A percentile compares a stretch with the other conserved stretches of the same genome.
phyloP scores from a whole-genome alignment of 139 green algal species.

The Tetraselmis striata region DNA sequence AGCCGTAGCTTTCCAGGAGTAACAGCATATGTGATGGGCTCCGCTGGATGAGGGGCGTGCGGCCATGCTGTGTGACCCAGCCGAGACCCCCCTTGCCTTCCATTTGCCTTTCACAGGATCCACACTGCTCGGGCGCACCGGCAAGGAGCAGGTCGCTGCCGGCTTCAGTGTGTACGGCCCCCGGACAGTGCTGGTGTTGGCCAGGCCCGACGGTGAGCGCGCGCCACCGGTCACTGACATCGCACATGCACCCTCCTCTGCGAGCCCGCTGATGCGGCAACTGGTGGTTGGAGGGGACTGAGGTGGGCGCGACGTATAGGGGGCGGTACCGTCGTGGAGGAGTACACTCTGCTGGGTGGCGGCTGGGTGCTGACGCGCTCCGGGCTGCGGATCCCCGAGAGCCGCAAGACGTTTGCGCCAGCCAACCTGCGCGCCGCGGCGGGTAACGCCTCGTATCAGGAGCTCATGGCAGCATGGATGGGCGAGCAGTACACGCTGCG shows the following conservation, averaged over 20 bases:
- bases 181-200: conserved; percentile 66
- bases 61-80: too few species aligned
- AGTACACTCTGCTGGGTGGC: conserved; percentile 25
- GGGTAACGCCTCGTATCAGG: conserved; percentile 45
- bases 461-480: conserved; percentile 59
- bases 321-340: conserved; percentile 23
- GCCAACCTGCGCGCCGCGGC: conserved; percentile 65
- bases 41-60: too few species aligned
- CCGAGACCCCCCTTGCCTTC: too few species aligned
- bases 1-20: too few species aligned
- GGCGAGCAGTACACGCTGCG: conserved; percentile 40
- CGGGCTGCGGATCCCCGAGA: conserved; percentile 23
- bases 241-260: not conserved
- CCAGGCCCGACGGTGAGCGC: conserved; percentile 20
- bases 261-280: not conserved
- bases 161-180: conserved; percentile 75
- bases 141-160: conserved; percentile 57
- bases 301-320: conserved; percentile 4
- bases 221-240: not conserved
- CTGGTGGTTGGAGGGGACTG: not conserved
- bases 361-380: conserved; percentile 21
- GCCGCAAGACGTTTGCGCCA: conserved; percentile 52
- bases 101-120: too few species aligned
- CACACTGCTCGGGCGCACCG: conserved; percentile 47
- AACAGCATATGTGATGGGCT: too few species aligned